phyloP scores from a whole-genome alignment of 768 basidiomycete genomes.

The Leucocoprinus sp. region DNA sequence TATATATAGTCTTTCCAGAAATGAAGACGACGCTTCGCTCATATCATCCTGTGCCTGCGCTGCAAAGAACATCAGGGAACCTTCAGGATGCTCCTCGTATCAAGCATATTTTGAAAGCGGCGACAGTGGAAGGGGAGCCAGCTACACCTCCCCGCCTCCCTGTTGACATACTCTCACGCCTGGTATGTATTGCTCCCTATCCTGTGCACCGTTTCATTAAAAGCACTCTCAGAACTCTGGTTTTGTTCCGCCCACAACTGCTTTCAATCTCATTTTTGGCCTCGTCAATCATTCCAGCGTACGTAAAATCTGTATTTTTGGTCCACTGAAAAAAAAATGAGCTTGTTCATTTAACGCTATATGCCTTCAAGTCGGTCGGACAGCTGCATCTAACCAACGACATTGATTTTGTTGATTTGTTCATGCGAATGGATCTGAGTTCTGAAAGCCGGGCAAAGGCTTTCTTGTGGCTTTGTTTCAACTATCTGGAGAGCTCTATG shows the following conservation, averaged over 20 bases:
- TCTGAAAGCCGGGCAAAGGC: slow-evolving; percentile 68
- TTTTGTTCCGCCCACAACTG: slow-evolving; percentile 56
- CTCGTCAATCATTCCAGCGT: slow-evolving; percentile 52
- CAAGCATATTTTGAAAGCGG: slow-evolving; percentile 64
- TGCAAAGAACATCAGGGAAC: slow-evolving; percentile 63
- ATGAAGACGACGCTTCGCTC: slow-evolving; percentile 72
- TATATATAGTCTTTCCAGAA: slow-evolving; percentile 58
- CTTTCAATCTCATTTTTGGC: slow-evolving; percentile 64
- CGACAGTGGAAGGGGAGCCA: slow-evolving; percentile 39
- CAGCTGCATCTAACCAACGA: slow-evolving; percentile 63
- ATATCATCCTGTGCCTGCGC: slow-evolving; percentile 69
- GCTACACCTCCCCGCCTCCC: slow-evolving; percentile 43
- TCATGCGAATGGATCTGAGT: slow-evolving; percentile 64
- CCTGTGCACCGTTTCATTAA: slow-evolving; percentile 9
- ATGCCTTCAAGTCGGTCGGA: slow-evolving; percentile 37
- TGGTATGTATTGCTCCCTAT: slow-evolving; percentile 31
- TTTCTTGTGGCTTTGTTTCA: slow-evolving; percentile 82
- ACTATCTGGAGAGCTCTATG: slow-evolving; percentile 53
- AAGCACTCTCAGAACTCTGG: slow-evolving; percentile 31
- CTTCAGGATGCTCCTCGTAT: slow-evolving; percentile 75
- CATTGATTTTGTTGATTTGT: slow-evolving; percentile 74
- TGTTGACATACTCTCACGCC: slow-evolving; percentile 44
- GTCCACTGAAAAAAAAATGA: not conserved
- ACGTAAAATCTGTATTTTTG: slow-evolving; percentile 15
- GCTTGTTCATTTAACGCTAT: not conserved